Percentiles rank a stretch among this genome's conserved stretches.
These are phyloP conservation scores for Gossypium stocksii DNA, from an alignment of 345 rosid genomes.

Conservation along the genomic window DNA sequence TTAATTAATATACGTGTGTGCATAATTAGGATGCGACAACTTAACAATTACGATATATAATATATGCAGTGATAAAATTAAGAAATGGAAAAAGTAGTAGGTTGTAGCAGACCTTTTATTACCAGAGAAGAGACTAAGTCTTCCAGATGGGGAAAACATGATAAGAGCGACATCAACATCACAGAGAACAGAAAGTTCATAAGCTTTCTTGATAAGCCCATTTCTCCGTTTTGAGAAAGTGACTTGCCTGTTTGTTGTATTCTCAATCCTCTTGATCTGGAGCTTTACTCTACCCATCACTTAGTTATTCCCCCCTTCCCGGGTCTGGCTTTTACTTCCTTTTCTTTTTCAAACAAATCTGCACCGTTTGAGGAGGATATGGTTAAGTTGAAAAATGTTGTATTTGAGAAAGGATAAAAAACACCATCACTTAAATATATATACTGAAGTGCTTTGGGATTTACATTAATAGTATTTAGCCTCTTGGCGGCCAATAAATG, in stretches of 20 bases:
- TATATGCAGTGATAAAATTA: too few species aligned
- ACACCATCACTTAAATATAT: not conserved
- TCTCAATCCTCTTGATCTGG: conserved; percentile 41
- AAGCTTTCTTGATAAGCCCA: conserved; percentile 53
- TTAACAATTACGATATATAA: too few species aligned
- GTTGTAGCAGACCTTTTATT: conserved; percentile 38
- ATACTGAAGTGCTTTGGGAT: too few species aligned
- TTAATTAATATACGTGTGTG: too few species aligned
- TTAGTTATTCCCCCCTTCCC: not conserved
- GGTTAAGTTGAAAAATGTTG: not conserved
- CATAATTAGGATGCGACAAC: too few species aligned
- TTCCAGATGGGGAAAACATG: conserved; percentile 58
- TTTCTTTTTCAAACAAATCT: not conserved
- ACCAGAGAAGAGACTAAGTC: conserved; percentile 48
- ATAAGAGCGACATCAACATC: conserved; percentile 57
- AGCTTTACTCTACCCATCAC: conserved; percentile 25
- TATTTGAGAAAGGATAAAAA: not conserved
- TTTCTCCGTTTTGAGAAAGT: conserved; percentile 41
- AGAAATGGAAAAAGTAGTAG: not conserved
- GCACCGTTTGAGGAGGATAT: not conserved
- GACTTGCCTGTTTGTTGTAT: conserved; percentile 24
- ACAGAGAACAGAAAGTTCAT: conserved; percentile 53
- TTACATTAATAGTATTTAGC: too few species aligned
- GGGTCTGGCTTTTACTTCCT: too few species aligned
- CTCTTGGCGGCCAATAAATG: not conserved